phyloP scores from a whole-genome alignment of 176 grass and related monocot species.

The Dendrocalamus sinicus region DNA sequence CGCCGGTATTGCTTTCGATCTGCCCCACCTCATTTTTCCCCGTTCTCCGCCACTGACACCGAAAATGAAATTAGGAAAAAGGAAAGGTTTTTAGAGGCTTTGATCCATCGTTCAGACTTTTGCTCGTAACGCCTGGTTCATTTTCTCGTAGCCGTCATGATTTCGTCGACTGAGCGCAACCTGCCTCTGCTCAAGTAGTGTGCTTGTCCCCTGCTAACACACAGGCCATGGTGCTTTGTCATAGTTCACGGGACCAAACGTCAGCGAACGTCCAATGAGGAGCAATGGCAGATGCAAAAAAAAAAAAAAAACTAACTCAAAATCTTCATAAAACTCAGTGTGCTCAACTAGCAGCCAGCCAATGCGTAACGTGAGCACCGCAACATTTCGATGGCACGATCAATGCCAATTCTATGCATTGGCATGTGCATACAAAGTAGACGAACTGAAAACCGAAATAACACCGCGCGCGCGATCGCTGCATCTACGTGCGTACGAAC shows the following conservation, averaged over 20 bases:
- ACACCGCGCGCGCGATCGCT: not conserved
- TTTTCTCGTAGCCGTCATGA: not conserved
- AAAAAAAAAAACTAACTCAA: not conserved
- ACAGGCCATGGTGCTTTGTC: not conserved
- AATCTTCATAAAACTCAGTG: constrained; percentile 3
- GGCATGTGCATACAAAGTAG: constrained; percentile 33
- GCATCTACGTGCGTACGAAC: constrained; percentile 6
- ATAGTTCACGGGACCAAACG: constrained; percentile 3
- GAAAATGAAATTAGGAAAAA: not conserved
- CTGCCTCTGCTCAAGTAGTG: not conserved
- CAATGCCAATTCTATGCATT: constrained; percentile 24
- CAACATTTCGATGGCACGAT: not conserved
- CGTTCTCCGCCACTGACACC: too few relatives aligned
- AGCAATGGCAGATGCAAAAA: not conserved
- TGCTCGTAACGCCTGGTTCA: not conserved
- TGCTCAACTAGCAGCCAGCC: constrained; percentile 10
- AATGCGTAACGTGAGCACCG: constrained; percentile 2
- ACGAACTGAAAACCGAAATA: not conserved
- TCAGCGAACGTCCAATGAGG: not conserved
- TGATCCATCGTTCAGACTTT: not conserved
- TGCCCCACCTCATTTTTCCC: too few relatives aligned
- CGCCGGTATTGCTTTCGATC: too few relatives aligned
- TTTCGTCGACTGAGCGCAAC: not conserved
- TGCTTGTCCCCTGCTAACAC: not conserved
- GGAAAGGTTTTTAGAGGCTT: not conserved